Conservation (phyloP, 192 early-diverging fungal species). For the Linnemannia exigua region DNA sequence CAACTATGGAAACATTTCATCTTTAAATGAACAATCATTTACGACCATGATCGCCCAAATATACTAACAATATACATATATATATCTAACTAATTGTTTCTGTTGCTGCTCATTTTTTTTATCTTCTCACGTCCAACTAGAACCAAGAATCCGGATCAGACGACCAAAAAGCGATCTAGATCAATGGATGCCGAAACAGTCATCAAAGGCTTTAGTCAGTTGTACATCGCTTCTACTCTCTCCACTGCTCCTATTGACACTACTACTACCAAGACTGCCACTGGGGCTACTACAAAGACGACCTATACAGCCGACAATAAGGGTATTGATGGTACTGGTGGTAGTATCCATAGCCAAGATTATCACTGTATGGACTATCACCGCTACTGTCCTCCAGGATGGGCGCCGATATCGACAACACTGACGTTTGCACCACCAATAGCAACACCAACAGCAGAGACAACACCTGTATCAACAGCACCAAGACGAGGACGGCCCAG, state of each 20-base stretch:
- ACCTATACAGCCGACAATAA: too few species aligned
- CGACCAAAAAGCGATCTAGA: neutral
- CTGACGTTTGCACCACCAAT: neutral
- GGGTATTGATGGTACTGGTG: too few species aligned
- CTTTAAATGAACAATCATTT: neutral
- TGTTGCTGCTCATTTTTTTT: neutral
- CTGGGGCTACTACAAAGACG: neutral
- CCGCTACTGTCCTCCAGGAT: neutral
- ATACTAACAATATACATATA: neutral
- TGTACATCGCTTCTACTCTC: neutral
- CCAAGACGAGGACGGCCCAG: neutral
- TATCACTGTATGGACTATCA: neutral
- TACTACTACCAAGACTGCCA: neutral
- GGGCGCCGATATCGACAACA: neutral
- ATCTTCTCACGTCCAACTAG: neutral
- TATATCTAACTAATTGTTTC: neutral
- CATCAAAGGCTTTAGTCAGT: neutral
- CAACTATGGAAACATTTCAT: neutral
- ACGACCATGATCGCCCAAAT: neutral
- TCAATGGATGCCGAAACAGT: neutral
- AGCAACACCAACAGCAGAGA: neutral
- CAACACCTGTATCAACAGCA: neutral
- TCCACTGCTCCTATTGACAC: neutral
- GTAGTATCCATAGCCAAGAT: too few species aligned
- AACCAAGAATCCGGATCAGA: neutral